These are phyloP conservation scores for Spergularia bocconei DNA, from an alignment of 148 eudicot species.

Conservation along the genomic window DNA sequence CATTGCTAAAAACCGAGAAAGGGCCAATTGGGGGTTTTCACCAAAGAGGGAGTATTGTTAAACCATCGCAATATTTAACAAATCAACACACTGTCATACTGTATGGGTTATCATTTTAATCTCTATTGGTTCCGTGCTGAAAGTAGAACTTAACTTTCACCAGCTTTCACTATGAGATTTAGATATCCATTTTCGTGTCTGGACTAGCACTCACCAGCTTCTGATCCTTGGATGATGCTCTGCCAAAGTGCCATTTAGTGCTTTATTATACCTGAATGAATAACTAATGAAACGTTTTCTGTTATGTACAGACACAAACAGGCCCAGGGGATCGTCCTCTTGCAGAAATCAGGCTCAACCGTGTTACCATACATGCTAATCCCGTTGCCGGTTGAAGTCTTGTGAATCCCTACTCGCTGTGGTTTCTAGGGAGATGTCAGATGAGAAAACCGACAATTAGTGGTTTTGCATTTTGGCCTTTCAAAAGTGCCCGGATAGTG, in stretches of 20 bases:
- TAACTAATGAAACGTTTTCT: slow-evolving; percentile 8
- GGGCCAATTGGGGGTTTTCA: neutral
- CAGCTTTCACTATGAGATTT: too few species aligned
- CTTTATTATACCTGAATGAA: neutral
- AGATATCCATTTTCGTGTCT: neutral
- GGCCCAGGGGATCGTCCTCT: slow-evolving; percentile 88
- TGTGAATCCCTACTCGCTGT: neutral
- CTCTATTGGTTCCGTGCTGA: neutral
- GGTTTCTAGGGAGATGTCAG: neutral
- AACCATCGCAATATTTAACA: neutral
- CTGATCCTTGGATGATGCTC: neutral
- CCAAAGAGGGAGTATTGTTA: neutral
- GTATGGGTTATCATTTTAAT: neutral
- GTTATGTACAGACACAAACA: slow-evolving; percentile 60
- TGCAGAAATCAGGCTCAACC: slow-evolving; percentile 89
- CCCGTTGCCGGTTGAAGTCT: slow-evolving; percentile 62
- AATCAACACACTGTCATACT: too few species aligned
- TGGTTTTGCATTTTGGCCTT: neutral
- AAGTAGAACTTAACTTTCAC: too few species aligned
- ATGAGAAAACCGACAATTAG: neutral
- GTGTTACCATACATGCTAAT: slow-evolving; percentile 88
- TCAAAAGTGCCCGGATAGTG: neutral
- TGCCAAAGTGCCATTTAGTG: neutral
- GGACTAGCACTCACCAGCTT: neutral
- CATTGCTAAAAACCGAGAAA: neutral